Base-by-base conservation (phyloP, 352 stramenopile species). In the Globisporangium middletonii region DNA sequence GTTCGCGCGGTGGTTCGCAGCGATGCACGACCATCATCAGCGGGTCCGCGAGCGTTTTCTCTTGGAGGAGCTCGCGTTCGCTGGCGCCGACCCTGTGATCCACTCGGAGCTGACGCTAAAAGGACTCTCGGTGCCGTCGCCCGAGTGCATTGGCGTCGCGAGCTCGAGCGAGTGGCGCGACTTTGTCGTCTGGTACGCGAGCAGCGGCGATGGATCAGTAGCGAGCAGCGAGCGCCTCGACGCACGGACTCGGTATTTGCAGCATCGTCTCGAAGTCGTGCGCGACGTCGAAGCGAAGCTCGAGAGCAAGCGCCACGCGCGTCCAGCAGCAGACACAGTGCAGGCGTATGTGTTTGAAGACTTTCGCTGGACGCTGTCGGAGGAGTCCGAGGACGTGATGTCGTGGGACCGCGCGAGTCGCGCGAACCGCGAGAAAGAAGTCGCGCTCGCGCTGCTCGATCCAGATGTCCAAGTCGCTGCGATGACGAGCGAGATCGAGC, bases 1-100 rank as follows among this genome's bases (percentile, higher is more conserved):
- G 18, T 89, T 89, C 53, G 75, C 64, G 4, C 73, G 73, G 18
- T 91, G 78, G 80, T 91, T 84, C 50, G 44, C 69, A 35, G 63
- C 75, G 12, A 73, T 43, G 15, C 63, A 73, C 15, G 61, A 73
- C 28, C 65, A 74, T 45, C 76, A 62, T 19, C 73, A 83, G 57
- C 60, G 66, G 18, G 66, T 84, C 47, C 78, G 80, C 35, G 74
- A 83, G 43, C 63, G 43, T 2, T 90, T 88, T 58, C 54, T 91
- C 5, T 50, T 35, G 0, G 80, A 91, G 47, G 80, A 91, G 51
- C 65, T 91, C 3, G 35, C 23, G 2, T 91, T 75, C 59, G 80
- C 77, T 45, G 78, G 65, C n/a, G 55, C 55, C 16, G 75, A 88
- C 45, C 52, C 64, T 15, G 35, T 65, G 26, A 52, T 88, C 18